Evolutionary conservation across 2,329 filamentous ascomycete species (phyloP).

Genomic region (Colletotrichum eleusines): DNA sequence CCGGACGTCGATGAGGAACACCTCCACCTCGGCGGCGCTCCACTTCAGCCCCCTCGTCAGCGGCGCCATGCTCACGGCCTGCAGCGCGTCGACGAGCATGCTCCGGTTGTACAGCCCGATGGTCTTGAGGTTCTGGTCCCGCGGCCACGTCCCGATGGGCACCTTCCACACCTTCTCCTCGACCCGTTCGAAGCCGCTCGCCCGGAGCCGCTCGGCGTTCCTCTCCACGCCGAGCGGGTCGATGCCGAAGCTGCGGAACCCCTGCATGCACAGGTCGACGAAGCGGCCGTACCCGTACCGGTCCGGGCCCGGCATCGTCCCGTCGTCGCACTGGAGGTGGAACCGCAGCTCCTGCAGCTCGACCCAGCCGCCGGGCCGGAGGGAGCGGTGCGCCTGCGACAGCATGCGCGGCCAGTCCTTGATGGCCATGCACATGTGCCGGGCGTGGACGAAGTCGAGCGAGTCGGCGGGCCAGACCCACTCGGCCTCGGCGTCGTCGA

Average conservation of each 20-base stretch:
- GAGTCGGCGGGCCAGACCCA: constrained; percentile 46
- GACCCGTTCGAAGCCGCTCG: constrained; percentile 44
- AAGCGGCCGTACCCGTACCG: constrained; percentile 63
- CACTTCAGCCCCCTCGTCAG: constrained; percentile 56
- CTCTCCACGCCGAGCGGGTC: constrained; percentile 65
- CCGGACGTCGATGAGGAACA: constrained; percentile 62
- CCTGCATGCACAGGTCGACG: constrained; percentile 61
- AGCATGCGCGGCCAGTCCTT: constrained; percentile 49
- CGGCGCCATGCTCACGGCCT: constrained; percentile 51
- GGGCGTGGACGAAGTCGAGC: constrained; percentile 48
- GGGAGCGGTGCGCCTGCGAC: constrained; percentile 48
- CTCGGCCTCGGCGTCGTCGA: constrained; percentile 51
- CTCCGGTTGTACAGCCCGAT: constrained; percentile 44
- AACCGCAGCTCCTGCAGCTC: constrained; percentile 61
- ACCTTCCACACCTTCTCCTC: constrained; percentile 43
- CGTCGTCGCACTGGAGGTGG: constrained; percentile 53
- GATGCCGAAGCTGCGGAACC: constrained; percentile 58
- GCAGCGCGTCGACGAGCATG: constrained; percentile 32
- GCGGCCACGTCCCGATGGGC: constrained; percentile 44
- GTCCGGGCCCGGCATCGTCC: constrained; percentile 53
- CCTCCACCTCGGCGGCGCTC: constrained; percentile 51
- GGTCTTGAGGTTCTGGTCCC: constrained; percentile 39
- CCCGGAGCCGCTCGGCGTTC: constrained; percentile 62
- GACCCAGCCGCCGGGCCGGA: constrained; percentile 59
- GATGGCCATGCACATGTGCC: constrained; percentile 56